Conservation (phyloP, 495 filamentous ascomycete genomes). For the Xylaria grammica region DNA sequence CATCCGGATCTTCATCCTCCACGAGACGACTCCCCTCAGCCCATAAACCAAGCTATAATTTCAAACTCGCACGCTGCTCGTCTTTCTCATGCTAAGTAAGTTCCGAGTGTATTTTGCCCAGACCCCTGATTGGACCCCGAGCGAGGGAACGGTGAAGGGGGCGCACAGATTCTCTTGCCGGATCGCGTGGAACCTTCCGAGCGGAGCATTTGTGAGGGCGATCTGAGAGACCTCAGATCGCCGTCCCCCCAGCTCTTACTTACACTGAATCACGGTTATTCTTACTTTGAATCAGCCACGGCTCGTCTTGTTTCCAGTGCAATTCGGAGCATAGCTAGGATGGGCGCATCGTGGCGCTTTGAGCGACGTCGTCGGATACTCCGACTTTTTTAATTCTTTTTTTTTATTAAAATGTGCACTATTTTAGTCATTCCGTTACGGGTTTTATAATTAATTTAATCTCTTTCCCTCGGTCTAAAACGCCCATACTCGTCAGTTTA, state of each 20-base stretch:
- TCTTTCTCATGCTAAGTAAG: background rate
- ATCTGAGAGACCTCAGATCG: background rate
- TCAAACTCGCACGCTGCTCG: background rate
- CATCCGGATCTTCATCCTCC: too few relatives aligned
- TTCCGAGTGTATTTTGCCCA: background rate
- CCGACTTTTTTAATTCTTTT: background rate
- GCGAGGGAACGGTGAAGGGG: background rate
- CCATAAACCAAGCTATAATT: background rate
- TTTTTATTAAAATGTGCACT: too few relatives aligned
- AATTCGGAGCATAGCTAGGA: background rate
- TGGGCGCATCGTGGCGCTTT: constrained; percentile 15
- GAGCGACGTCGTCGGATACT: background rate
- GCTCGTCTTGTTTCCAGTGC: background rate
- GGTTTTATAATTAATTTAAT: too few relatives aligned
- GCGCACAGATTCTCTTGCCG: background rate
- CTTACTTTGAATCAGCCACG: too few relatives aligned
- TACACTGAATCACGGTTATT: background rate
- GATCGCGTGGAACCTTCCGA: background rate
- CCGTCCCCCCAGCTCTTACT: background rate
- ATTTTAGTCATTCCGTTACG: too few relatives aligned
- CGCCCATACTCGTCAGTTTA: too few relatives aligned
- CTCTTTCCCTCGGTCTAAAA: too few relatives aligned
- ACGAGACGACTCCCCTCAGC: background rate
- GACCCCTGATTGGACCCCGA: constrained; percentile 11
- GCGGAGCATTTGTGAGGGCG: background rate